Base-by-base conservation (phyloP, 2,329 filamentous ascomycete genomes). In the Plectosphaerella plurivora region DNA sequence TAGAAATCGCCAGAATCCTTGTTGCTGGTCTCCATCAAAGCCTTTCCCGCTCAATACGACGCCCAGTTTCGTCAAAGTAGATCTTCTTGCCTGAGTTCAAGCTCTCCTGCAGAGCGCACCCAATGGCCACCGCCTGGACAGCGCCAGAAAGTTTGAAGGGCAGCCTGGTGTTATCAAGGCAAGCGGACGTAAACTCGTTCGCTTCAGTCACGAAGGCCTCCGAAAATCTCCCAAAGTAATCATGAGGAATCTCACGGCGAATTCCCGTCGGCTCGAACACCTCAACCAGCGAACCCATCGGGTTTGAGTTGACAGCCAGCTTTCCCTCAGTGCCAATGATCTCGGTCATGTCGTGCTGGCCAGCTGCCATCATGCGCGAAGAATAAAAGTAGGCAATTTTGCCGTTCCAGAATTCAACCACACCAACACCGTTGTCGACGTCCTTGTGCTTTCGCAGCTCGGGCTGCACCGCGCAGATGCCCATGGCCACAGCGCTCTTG, bases 241-340 rank as follows among this genome's bases (percentile, higher is more conserved):
- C 74, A 41, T 73, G 69, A 1, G 82, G 81, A n/a, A 86, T 77
- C 64, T 86, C 80, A 36, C 79, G 73, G 12, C 77, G 70, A 22
- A 87, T 74, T 4, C 82, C 82, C 2, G 61, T 70, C 0, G 73
- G 49, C 59, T 82, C 72, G 62, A 81, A 77, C 45, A 80, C 70
- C 53, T 82, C 76, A 22, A 86, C 76, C 20, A 84, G 69, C 53
- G 79, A 79, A 2, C 65, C 68, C 46, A 71, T 68, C 5, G 84
- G 84, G 57, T 84, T 77, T 7, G 72, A 74, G 60, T 87, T 87
- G 55, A 88, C 73, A 1, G 74, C 69, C 6, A 88, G 61, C 64
- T 87, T 87, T 41, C 84, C 83, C 58, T 78, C 74, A 1, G 84
- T 88, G 12, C 84, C 85, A 51, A 87, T 83, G 56, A 88, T 78